phyloP scores from a whole-genome alignment of 305 asterid genomes.

The Fraxinus angustifolia region DNA sequence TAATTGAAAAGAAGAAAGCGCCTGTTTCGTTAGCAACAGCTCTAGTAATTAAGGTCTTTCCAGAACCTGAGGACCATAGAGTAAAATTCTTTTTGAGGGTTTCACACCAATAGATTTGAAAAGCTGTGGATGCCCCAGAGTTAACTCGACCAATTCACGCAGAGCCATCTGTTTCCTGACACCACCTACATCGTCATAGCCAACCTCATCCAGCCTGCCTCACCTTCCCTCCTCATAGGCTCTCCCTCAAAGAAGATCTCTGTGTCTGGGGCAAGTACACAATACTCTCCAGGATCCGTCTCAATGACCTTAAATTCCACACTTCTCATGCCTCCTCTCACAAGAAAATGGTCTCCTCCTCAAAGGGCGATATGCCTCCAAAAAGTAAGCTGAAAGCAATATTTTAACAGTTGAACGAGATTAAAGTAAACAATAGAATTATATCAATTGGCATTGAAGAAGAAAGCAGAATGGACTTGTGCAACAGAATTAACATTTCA shows the following conservation, averaged over 20 bases:
- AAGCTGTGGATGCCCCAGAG: slow-evolving; percentile 85
- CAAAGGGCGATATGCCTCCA: slow-evolving; percentile 87
- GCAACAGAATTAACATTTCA: neutral
- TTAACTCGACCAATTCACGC: slow-evolving; percentile 80
- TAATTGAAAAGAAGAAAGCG: slow-evolving; percentile 78
- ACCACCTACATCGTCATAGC: slow-evolving; percentile 85
- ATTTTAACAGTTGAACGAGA: neutral
- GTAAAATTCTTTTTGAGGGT: slow-evolving; percentile 81
- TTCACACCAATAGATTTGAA: slow-evolving; percentile 84
- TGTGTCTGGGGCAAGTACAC: slow-evolving; percentile 90
- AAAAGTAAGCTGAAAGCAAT: slow-evolving; percentile 56
- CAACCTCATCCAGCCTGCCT: slow-evolving; percentile 76
- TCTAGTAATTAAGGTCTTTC: slow-evolving; percentile 77
- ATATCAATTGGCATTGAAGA: neutral
- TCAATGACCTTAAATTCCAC: slow-evolving; percentile 52
- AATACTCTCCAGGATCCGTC: slow-evolving; percentile 56
- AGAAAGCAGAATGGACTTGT: neutral
- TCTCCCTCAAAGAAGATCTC: slow-evolving; percentile 89
- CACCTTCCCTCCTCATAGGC: slow-evolving; percentile 80
- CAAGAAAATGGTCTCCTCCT: slow-evolving; percentile 83
- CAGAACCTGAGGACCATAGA: slow-evolving; percentile 86
- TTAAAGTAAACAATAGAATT: slow-evolving; percentile 2
- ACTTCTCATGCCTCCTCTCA: slow-evolving; percentile 86
- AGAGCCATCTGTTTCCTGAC: slow-evolving; percentile 91
- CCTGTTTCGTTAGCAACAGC: slow-evolving; percentile 61